A percentile compares a stretch with the other conserved stretches of the same genome.
phyloP scores from a whole-genome alignment of 495 filamentous ascomycete genomes.

The Tuber calosporum region DNA sequence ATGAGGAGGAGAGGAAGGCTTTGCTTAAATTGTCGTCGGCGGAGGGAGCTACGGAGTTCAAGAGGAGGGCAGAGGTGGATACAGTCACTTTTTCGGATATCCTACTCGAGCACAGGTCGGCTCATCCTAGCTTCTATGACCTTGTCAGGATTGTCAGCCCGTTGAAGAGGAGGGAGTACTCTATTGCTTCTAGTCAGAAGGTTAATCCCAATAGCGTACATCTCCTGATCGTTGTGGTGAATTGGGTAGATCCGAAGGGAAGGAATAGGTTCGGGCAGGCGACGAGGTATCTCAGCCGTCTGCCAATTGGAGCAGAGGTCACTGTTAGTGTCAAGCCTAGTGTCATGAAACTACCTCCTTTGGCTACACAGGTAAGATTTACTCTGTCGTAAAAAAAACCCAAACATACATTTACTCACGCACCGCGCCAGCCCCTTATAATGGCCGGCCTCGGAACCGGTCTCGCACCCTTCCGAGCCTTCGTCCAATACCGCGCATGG shows the following conservation, averaged over 20 bases:
- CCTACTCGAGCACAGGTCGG: conserved; percentile 77
- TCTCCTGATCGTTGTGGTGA: conserved; percentile 96
- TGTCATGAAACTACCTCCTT: conserved; percentile 89
- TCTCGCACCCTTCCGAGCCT: conserved; percentile 94
- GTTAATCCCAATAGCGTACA: conserved; percentile 78
- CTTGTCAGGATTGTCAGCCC: conserved; percentile 81
- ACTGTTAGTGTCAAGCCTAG: conserved; percentile 93
- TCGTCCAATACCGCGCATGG: conserved; percentile 95
- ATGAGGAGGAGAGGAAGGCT: conserved; percentile 72
- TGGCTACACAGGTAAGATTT: conserved; percentile 43
- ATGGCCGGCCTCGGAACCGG: conserved; percentile 99
- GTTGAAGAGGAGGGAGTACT: conserved; percentile 95
- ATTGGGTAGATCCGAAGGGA: conserved; percentile 82
- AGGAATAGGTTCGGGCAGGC: conserved; percentile 88
- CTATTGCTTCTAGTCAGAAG: conserved; percentile 90
- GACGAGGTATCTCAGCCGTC: conserved; percentile 72
- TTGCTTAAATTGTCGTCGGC: conserved; percentile 69
- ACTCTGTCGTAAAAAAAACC: not conserved
- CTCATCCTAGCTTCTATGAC: conserved; percentile 82
- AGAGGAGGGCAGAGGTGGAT: conserved; percentile 86
- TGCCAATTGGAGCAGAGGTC: conserved; percentile 65
- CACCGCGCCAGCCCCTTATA: conserved; percentile 73
- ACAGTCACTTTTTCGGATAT: conserved; percentile 89
- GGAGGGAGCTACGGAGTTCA: conserved; percentile 89
- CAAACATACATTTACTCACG: conserved; percentile 32